These are phyloP conservation scores for Jatropha multifida DNA, from an alignment of 441 rosid species.

Conservation along the genomic window DNA sequence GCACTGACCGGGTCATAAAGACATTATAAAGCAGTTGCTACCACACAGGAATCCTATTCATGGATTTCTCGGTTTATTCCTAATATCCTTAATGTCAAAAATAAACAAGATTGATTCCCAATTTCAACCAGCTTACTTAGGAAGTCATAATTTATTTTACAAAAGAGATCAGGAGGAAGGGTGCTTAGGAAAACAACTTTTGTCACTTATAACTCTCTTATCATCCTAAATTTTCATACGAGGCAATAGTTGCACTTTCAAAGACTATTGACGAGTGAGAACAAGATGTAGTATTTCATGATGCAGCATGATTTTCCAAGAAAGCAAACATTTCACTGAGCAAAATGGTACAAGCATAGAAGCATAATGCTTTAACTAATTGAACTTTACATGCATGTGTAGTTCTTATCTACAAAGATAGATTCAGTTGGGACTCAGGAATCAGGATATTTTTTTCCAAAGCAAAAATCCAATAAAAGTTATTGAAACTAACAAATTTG, in stretches of 20 bases:
- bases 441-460: neutral
- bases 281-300: neutral
- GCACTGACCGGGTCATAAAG: neutral
- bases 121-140: neutral
- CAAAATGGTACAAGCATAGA: neutral
- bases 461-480: neutral
- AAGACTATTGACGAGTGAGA: neutral
- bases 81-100: neutral
- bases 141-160: neutral
- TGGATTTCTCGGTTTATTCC: neutral
- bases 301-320: neutral
- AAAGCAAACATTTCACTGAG: neutral
- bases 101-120: neutral
- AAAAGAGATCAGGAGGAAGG: neutral
- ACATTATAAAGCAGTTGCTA: neutral
- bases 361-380: neutral
- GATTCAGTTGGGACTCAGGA: neutral
- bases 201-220: neutral
- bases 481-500: neutral
- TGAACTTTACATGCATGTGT: neutral
- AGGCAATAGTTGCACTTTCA: neutral
- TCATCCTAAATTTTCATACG: neutral
- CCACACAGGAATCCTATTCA: neutral
- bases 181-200: neutral
- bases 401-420: neutral